Evolutionary conservation across 2,329 filamentous ascomycete species (phyloP).

Genomic region (Sphaceloma murrayae): DNA sequence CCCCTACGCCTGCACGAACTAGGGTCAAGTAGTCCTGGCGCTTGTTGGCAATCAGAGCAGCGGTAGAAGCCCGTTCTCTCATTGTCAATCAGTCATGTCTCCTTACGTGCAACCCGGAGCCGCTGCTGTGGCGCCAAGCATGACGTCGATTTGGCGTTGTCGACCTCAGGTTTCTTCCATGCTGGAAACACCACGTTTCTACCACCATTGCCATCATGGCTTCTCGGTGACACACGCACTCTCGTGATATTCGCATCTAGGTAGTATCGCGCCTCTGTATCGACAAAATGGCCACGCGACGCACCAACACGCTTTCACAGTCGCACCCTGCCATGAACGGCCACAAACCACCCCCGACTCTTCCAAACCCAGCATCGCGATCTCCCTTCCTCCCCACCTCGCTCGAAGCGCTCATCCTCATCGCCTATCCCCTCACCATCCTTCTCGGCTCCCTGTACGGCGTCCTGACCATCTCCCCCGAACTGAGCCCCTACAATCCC

Average conservation of each 20-base stretch:
- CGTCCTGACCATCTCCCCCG: slow-evolving; percentile 51
- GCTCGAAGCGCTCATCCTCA: slow-evolving; percentile 55
- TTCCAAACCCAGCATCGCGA: not conserved
- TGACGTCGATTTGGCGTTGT: too few relatives aligned
- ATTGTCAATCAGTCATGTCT: too few relatives aligned
- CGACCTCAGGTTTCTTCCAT: slow-evolving; percentile 4
- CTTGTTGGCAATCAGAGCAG: too few relatives aligned
- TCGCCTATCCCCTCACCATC: slow-evolving; percentile 67
- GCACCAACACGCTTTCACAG: not conserved
- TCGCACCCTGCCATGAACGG: slow-evolving; percentile 5
- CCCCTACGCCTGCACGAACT: too few relatives aligned
- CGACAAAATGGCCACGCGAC: slow-evolving; percentile 1
- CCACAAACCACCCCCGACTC: not conserved
- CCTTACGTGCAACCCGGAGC: too few relatives aligned
- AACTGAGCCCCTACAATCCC: slow-evolving; percentile 50
- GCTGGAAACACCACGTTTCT: slow-evolving; percentile 4
- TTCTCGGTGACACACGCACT: not conserved
- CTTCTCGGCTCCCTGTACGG: slow-evolving; percentile 75
- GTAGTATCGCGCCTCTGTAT: not conserved
- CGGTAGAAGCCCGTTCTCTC: too few relatives aligned
- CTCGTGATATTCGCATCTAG: not conserved
- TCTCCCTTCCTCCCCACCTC: slow-evolving; percentile 60
- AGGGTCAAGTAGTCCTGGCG: too few relatives aligned
- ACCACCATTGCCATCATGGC: not conserved
- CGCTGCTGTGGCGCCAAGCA: too few relatives aligned